These are phyloP conservation scores for Tuber melanosporum DNA, from an alignment of 495 filamentous ascomycete genomes.

Conservation along the genomic window DNA sequence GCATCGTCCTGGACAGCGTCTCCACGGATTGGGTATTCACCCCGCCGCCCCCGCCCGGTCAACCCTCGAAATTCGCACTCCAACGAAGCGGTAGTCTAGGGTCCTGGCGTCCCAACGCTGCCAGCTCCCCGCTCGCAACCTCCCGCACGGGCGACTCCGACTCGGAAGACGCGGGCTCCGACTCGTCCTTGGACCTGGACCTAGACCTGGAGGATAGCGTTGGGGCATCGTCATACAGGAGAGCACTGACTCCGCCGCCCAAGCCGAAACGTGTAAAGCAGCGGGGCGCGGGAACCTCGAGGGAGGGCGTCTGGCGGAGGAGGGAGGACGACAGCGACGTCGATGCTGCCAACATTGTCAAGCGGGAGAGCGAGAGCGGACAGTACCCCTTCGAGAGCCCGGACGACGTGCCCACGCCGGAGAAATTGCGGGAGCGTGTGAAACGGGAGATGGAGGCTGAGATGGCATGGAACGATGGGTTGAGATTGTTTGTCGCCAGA, in stretches of 20 bases:
- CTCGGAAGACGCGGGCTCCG: constrained; percentile 12
- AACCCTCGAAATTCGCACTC: constrained; percentile 18
- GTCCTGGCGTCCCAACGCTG: constrained; percentile 21
- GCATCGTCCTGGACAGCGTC: constrained; percentile 12
- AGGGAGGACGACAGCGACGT: constrained; percentile 32
- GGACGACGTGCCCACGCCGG: constrained; percentile 39
- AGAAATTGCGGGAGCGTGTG: constrained; percentile 55
- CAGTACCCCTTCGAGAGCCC: constrained; percentile 31
- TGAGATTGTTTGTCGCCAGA: constrained; percentile 65
- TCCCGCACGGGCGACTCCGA: constrained; percentile 12
- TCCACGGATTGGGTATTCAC: constrained; percentile 21
- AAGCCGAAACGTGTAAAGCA: constrained; percentile 3
- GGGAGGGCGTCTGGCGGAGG: constrained; percentile 25
- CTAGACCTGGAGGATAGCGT: constrained; percentile 21
- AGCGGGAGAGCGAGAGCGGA: constrained; percentile 13
- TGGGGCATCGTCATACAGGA: constrained; percentile 23
- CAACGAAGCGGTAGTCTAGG: constrained; percentile 22
- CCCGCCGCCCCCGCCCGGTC: constrained; percentile 2
- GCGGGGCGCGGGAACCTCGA: background rate
- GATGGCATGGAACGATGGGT: constrained; percentile 72
- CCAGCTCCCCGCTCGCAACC: background rate
- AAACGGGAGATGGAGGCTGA: constrained; percentile 61
- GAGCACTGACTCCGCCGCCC: constrained; percentile 28
- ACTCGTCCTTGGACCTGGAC: constrained; percentile 21
- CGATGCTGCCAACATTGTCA: constrained; percentile 16